Percentiles rank a stretch among this genome's conserved stretches.
phyloP scores from a whole-genome alignment of 2,329 filamentous ascomycete genomes.

The Talaromyces sp. region DNA sequence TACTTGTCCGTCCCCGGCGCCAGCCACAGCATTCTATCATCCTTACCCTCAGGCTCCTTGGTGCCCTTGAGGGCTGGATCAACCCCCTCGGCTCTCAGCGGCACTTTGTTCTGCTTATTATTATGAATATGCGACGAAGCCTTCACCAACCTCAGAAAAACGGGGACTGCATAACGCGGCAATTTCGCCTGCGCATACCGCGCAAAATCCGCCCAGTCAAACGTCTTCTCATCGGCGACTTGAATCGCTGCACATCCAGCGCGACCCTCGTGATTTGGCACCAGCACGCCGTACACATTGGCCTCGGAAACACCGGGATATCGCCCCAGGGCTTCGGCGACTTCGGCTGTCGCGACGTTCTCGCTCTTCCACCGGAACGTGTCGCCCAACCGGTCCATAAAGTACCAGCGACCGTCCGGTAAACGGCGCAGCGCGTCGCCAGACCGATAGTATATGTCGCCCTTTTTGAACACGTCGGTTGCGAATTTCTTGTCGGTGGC shows the following conservation, averaged over 20 bases:
- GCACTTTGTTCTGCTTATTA: constrained; percentile 75
- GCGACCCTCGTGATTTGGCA: constrained; percentile 63
- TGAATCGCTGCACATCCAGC: constrained; percentile 58
- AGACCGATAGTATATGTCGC: constrained; percentile 63
- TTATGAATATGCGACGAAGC: constrained; percentile 50
- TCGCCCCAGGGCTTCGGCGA: constrained; percentile 57
- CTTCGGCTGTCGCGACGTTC: constrained; percentile 64
- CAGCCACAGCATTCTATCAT: constrained; percentile 49
- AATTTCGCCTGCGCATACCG: constrained; percentile 55
- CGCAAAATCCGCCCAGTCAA: constrained; percentile 58
- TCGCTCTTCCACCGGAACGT: constrained; percentile 46
- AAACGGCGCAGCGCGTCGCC: constrained; percentile 63
- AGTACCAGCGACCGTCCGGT: constrained; percentile 62
- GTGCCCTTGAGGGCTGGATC: constrained; percentile 47
- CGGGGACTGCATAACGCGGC: constrained; percentile 68
- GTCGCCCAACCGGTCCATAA: constrained; percentile 65
- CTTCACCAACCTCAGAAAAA: constrained; percentile 63
- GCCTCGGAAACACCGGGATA: constrained; percentile 59
- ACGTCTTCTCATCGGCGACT: constrained; percentile 48
- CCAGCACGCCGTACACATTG: constrained; percentile 63
- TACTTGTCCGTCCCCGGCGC: constrained; percentile 47
- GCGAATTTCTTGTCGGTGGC: constrained; percentile 65
- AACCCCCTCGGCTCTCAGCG: constrained; percentile 62
- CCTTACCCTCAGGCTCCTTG: constrained; percentile 38
- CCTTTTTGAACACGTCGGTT: constrained; percentile 59